Conservation (phyloP, 495 filamentous ascomycete species). For the Usnea hakonensis region DNA sequence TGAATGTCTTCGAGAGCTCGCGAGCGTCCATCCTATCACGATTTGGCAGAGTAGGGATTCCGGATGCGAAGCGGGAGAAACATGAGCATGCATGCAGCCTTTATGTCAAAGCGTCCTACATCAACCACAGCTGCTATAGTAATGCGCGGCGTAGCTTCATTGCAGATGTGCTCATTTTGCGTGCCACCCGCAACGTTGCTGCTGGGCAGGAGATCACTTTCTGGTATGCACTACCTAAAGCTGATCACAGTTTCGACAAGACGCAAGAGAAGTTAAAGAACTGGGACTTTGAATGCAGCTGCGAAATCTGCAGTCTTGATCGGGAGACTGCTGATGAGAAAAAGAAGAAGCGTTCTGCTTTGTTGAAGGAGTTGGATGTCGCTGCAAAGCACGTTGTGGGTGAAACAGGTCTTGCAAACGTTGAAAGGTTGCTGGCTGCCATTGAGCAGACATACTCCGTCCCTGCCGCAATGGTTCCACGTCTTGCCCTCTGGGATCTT, state of each 20-base stretch:
- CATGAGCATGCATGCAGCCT: constrained; percentile 36
- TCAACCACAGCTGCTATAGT: constrained; percentile 46
- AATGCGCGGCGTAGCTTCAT: constrained; percentile 45
- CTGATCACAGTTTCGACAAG: constrained; percentile 17
- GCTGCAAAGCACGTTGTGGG: background rate
- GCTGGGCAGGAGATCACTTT: constrained; percentile 43
- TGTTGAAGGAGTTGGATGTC: constrained; percentile 14
- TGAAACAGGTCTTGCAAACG: constrained; percentile 8
- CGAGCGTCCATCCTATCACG: constrained; percentile 30
- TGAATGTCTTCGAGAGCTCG: constrained; percentile 44
- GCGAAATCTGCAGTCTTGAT: constrained; percentile 34
- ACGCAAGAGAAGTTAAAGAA: constrained; percentile 20
- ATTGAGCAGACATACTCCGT: constrained; percentile 30
- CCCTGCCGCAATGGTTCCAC: constrained; percentile 26
- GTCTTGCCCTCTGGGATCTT: constrained; percentile 24
- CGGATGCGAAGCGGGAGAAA: constrained; percentile 6
- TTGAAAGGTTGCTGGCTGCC: constrained; percentile 21
- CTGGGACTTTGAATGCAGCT: constrained; percentile 47
- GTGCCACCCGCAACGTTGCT: constrained; percentile 38
- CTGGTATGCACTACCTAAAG: constrained; percentile 28
- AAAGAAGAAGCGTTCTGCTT: constrained; percentile 17
- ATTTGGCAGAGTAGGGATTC: constrained; percentile 17
- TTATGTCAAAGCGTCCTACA: constrained; percentile 45
- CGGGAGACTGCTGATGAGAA: constrained; percentile 5
- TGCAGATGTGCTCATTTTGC: constrained; percentile 50